Evolutionary conservation across 148 eudicot genomes (phyloP), one percentile per base, ranked within the genome.

Genomic region (Camellia lanceoleosa): DNA sequence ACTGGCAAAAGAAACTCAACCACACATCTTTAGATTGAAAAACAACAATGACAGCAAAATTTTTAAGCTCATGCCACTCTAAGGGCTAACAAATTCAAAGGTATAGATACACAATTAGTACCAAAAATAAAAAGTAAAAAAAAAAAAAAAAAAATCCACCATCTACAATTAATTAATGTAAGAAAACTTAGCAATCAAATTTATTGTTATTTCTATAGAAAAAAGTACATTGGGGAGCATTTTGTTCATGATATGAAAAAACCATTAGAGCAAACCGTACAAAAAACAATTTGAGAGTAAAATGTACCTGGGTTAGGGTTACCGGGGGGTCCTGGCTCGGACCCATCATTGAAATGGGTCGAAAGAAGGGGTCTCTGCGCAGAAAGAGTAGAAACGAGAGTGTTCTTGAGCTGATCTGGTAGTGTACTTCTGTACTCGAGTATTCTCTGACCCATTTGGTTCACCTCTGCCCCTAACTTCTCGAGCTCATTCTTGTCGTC

Each of bases 401-500:
- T 81, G 61, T 84, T 79, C 16, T 80, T 86, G 19, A 93, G 85
- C 69, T 89, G 90, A 78, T 78, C 76, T 30, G 97, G 90, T 10
- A 91, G 84, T 4, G 85, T 79, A 42, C 88, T 78, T 81, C 97
- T 85, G 81, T 85, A 90, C 2, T 83, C 75, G 3, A 78, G 75
- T 4, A 93, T 59, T 82, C 79, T 90, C n/a, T 86, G 77, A 30
- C 90, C 95, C 88, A 93, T 90, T 72, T 84, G 69, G 38, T 74
- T 82, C 58, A 90, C 88, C 81, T 89, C 88, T 30, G 81, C 87
- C 78, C 84, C 92, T 3, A 89, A 81, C 83, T 89, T 83, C 44
- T 81, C 78, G 13, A 84, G 43, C 23, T 85, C 90, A 42, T 75
- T 68, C 9, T 78, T 86, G 49, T 60, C 81, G 63, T 74, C 56